Conservation (phyloP, 2,329 filamentous ascomycete species). For the Colletotrichum noveboracense region DNA sequence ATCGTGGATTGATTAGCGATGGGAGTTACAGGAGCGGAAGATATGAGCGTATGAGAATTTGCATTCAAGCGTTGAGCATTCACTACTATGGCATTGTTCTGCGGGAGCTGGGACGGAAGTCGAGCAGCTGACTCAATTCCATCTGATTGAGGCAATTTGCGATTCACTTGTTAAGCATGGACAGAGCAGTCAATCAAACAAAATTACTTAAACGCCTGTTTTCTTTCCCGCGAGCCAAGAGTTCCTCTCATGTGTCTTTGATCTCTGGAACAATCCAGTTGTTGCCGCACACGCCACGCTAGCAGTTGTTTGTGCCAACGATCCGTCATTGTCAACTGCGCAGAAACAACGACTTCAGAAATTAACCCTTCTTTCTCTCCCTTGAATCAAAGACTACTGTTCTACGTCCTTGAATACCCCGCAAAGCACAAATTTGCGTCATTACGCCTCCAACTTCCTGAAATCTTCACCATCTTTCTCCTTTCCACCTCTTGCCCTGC, state of each 20-base stretch:
- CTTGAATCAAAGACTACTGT: background rate
- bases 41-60: background rate
- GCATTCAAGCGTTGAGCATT: background rate
- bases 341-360: background rate
- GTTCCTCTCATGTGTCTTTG: fast-evolving
- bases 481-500: background rate
- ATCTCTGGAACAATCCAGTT: background rate
- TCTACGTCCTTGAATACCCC: background rate
- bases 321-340: background rate
- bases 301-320: background rate
- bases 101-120: background rate
- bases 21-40: background rate
- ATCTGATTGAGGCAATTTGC: background rate
- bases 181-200: background rate
- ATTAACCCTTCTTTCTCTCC: background rate
- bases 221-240: fast-evolving
- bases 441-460: background rate
- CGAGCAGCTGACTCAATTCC: fast-evolving
- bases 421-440: background rate
- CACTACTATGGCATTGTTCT: background rate
- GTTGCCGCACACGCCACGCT: fast-evolving
- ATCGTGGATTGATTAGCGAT: background rate
- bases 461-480: background rate
- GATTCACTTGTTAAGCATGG: background rate
- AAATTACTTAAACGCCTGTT: background rate